phyloP scores from a whole-genome alignment of 2,329 filamentous ascomycete genomes.

The Penicillium janthinellum region DNA sequence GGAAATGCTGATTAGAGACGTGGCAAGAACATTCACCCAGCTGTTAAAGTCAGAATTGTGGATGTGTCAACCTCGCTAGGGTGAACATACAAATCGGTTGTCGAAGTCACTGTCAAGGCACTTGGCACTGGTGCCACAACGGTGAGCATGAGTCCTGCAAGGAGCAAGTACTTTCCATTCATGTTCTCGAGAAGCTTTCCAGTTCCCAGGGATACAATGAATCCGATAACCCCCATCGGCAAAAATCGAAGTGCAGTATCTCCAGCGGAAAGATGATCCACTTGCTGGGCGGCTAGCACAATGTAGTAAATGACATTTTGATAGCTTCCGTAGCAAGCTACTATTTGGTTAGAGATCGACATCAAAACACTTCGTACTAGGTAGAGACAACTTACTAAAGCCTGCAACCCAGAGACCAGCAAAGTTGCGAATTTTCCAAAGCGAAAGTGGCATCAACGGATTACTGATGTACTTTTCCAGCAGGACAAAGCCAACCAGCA shows the following conservation, averaged over 20 bases:
- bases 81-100: constrained; percentile 28
- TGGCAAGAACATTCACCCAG: constrained; percentile 45
- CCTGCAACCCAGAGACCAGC: constrained; percentile 50
- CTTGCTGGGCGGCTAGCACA: constrained; percentile 46
- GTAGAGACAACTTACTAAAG: constrained; percentile 36
- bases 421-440: constrained; percentile 52
- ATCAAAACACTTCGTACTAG: too few relatives aligned
- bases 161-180: constrained; percentile 42
- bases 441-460: constrained; percentile 50
- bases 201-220: constrained; percentile 40
- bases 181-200: constrained; percentile 42
- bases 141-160: constrained; percentile 39
- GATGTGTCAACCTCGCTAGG: neutral
- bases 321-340: constrained; percentile 47
- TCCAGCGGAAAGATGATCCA: constrained; percentile 43
- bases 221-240: constrained; percentile 46
- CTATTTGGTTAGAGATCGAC: constrained; percentile 7
- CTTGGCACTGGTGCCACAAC: constrained; percentile 43
- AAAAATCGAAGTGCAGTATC: constrained; percentile 46
- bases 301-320: constrained; percentile 48
- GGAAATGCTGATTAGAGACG: constrained; percentile 43
- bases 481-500: constrained; percentile 43
- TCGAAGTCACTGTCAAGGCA: constrained; percentile 26
- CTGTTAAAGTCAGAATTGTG: constrained; percentile 21
- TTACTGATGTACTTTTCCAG: constrained; percentile 49